Evolutionary conservation across 768 basidiomycete genomes (phyloP), one percentile per base, ranked within the genome.

Genomic region (Cystofilobasidium ferigula): DNA sequence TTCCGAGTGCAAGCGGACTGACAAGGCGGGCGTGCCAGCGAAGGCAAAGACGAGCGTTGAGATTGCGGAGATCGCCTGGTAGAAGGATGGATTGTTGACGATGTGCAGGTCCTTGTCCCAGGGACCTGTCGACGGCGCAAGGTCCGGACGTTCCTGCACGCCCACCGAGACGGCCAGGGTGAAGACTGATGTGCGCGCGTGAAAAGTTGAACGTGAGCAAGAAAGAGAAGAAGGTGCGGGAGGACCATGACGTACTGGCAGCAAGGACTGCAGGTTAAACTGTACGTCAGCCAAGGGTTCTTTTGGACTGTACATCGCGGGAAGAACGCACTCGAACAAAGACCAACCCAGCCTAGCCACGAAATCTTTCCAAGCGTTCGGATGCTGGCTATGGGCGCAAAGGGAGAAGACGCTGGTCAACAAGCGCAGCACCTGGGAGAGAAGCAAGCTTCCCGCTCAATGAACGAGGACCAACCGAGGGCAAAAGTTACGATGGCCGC

Each of bases 11-110:
- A 18, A 68, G 35, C 42, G n/a, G n/a, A n/a, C n/a, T n/a, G n/a
- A n/a, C n/a, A n/a, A n/a, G n/a, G n/a, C n/a, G n/a, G n/a, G n/a
- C n/a, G n/a, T n/a, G n/a, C n/a, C 61, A 22, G 30, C 61, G 61
- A 34, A 62, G 32, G 38, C 22, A 53, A 76, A 72, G 57, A 76
- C 69, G 61, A 78, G 58, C 45, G 72, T 71, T 16, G 58, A 65
- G 51, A 76, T 62, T 28, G 74, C 74, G 51, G 73, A 74, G 70
- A 77, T 74, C n/a, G 74, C 69, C 57, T 69, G 73, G 32, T 68
- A 47, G 69, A 69, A 70, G 38, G 60, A 63, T 16, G 69, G 69
- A 28, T 45, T 51, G 24, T 51, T 61, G 60, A 68, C 57, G 34
- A 69, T 59, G 32, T 65, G 61, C 24, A 71, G 51, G 26, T 69